These are phyloP conservation scores for Bipolaris oryzae DNA, from an alignment of 2,329 filamentous ascomycete species.

Conservation along the genomic window DNA sequence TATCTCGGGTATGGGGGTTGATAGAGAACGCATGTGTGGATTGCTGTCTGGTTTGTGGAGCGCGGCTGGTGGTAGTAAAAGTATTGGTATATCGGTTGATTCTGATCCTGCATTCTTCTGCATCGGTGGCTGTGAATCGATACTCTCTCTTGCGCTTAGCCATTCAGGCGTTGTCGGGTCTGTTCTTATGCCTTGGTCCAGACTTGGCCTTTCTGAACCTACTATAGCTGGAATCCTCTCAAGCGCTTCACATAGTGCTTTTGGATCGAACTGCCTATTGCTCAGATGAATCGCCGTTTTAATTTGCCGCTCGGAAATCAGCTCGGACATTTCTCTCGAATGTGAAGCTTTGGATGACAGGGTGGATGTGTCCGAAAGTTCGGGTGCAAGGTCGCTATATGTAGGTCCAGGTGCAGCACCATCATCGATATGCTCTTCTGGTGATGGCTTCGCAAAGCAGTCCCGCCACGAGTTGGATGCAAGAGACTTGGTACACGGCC, in stretches of 20 bases:
- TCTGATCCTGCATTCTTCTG: constrained; percentile 28
- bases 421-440: constrained; percentile 27
- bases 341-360: constrained; percentile 27
- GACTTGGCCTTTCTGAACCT: constrained; percentile 14
- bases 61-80: neutral
- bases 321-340: constrained; percentile 32
- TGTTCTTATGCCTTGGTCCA: neutral
- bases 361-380: constrained; percentile 22
- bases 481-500: constrained; percentile 40
- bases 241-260: constrained; percentile 26
- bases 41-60: neutral
- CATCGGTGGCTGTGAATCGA: constrained; percentile 18
- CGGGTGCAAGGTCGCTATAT: constrained; percentile 25
- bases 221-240: constrained; percentile 7
- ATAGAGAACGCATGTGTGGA: neutral
- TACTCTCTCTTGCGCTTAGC: constrained; percentile 19
- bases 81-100: constrained; percentile 16
- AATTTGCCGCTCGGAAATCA: constrained; percentile 32
- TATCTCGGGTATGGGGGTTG: neutral
- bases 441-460: constrained; percentile 27
- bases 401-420: constrained; percentile 16
- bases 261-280: constrained; percentile 27
- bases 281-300: constrained; percentile 29
- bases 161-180: constrained; percentile 15
- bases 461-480: constrained; percentile 24